Percentiles rank a stretch among this genome's conserved stretches.
These are phyloP conservation scores for Stachybotrys chartarum DNA, from an alignment of 2,329 filamentous ascomycete genomes.

Conservation along the genomic window DNA sequence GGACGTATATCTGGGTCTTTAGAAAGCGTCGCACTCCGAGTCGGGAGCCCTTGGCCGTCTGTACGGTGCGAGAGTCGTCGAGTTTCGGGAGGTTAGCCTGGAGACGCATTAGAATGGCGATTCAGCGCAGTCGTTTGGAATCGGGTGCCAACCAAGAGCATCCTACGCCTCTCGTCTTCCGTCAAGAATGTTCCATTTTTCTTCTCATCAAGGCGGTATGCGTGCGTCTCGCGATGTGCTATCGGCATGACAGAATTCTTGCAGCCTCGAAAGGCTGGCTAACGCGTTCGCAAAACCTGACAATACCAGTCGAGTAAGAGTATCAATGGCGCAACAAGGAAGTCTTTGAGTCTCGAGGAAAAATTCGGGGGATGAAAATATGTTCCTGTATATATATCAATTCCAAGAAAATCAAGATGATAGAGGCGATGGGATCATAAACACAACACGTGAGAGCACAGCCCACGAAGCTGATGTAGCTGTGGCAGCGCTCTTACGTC, in stretches of 20 bases:
- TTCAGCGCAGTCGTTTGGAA: background rate
- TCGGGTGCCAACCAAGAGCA: constrained; percentile 24
- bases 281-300: background rate
- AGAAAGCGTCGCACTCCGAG: constrained; percentile 57
- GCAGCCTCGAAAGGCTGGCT: constrained; percentile 20
- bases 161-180: constrained; percentile 27
- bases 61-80: constrained; percentile 22
- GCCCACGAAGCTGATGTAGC: background rate
- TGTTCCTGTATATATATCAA: background rate
- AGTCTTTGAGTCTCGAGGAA: too few species aligned
- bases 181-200: constrained; percentile 23
- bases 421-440: background rate
- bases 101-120: background rate
- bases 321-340: too few species aligned
- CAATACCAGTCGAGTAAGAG: too few species aligned
- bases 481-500: constrained; percentile 12
- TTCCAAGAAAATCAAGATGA: background rate
- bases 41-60: constrained; percentile 26
- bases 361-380: too few species aligned
- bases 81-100: constrained; percentile 28
- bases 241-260: constrained; percentile 23
- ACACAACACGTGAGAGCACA: background rate
- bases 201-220: constrained; percentile 32
- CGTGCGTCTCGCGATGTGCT: constrained; percentile 25
- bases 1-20: constrained; percentile 53